Percentiles rank a stretch among this genome's conserved stretches.
Evolutionary conservation across 495 filamentous ascomycete genomes (phyloP).

Genomic region (Apiosordaria backusii): DNA sequence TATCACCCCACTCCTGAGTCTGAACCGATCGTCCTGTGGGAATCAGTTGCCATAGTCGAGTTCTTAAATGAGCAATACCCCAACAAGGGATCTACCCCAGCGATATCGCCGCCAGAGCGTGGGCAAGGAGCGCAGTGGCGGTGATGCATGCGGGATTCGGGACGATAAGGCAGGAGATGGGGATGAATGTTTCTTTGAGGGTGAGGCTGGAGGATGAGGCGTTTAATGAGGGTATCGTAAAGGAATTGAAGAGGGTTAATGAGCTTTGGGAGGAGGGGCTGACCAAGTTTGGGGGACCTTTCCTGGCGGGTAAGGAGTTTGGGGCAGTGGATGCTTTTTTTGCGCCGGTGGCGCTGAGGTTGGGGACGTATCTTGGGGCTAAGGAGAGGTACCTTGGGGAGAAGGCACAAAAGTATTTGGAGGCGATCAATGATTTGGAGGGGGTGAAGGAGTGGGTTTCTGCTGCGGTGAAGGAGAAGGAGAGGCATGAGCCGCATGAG

Average conservation of each 20-base stretch:
- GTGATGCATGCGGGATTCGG: constrained; percentile 57
- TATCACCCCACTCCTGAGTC: constrained; percentile 8
- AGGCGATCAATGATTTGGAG: constrained; percentile 20
- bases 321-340: constrained; percentile 42
- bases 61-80: constrained; percentile 50
- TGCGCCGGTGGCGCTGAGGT: constrained; percentile 37
- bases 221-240: constrained; percentile 23
- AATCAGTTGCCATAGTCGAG: constrained; percentile 55
- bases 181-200: constrained; percentile 45
- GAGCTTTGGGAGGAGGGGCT: constrained; percentile 41
- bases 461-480: constrained; percentile 12
- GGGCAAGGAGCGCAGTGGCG: constrained; percentile 48
- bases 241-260: constrained; percentile 33
- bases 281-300: constrained; percentile 37
- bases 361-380: constrained; percentile 29
- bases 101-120: constrained; percentile 42
- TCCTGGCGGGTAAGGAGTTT: constrained; percentile 38
- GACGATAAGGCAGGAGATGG: constrained; percentile 41
- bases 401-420: constrained; percentile 23
- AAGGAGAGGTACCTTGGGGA: constrained; percentile 15
- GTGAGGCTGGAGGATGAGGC: constrained; percentile 24
- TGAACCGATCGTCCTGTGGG: constrained; percentile 33
- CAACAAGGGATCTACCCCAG: constrained; percentile 44
- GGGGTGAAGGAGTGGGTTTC: constrained; percentile 28
- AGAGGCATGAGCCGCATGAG: constrained; percentile 16